Evolutionary conservation across 176 grass and related monocot genomes (phyloP).

Genomic region (Oryza punctata): DNA sequence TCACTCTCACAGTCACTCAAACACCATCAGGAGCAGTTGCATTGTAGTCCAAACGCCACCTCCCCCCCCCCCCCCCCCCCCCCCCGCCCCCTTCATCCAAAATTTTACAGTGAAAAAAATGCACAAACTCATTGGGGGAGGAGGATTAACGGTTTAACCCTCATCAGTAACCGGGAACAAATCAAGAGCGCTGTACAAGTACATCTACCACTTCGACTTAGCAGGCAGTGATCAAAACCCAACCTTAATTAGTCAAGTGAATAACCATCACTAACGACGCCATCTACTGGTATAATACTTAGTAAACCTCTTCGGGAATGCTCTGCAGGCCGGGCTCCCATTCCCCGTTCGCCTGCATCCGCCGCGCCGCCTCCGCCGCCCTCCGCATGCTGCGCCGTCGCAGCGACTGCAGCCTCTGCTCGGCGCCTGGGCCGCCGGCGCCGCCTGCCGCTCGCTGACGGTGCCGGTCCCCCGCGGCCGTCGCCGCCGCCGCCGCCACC

Average conservation of each 20-base stretch:
- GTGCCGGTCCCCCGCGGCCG: constrained; percentile 20
- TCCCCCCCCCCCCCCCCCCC: too few relatives aligned
- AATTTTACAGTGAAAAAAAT: constrained; percentile 8
- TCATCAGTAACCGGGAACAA: constrained; percentile 9
- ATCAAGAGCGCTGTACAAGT: constrained; percentile 48
- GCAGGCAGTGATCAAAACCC: constrained; percentile 56
- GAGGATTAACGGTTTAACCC: constrained; percentile 27
- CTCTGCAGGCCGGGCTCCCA: constrained; percentile 87
- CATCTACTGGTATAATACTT: constrained; percentile 28
- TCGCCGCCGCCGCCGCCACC: not conserved
- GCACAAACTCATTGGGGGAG: constrained; percentile 30
- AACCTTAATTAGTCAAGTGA: constrained; percentile 47
- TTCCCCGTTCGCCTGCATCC: constrained; percentile 47
- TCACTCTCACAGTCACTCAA: not conserved
- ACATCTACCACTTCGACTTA: constrained; percentile 50
- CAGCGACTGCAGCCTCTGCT: constrained; percentile 82
- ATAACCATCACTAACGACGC: constrained; percentile 38
- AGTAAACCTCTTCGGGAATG: constrained; percentile 82
- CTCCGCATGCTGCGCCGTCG: constrained; percentile 66
- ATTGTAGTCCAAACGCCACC: constrained; percentile 28
- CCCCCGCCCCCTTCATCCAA: too few relatives aligned
- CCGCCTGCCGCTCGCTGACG: constrained; percentile 27
- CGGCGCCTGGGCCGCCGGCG: constrained; percentile 19
- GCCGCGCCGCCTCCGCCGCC: constrained; percentile 38
- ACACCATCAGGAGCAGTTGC: not conserved